phyloP scores from a whole-genome alignment of 495 filamentous ascomycete genomes.

The Letharia lupina region DNA sequence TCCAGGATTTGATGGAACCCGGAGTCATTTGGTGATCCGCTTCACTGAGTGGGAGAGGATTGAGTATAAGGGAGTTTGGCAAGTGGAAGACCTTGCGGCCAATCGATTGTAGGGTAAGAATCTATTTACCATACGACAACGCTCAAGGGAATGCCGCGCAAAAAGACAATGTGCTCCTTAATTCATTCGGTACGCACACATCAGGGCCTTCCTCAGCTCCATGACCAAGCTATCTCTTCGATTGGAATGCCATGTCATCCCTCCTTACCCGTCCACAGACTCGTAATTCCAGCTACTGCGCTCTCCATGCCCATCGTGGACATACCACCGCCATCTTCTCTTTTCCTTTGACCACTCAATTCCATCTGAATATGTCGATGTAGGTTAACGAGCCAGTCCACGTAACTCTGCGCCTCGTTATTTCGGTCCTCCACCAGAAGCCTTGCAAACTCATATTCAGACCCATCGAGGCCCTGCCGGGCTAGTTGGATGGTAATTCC shows the following conservation, averaged over 20 bases:
- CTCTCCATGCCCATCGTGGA: constrained; percentile 36
- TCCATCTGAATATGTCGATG: constrained; percentile 89
- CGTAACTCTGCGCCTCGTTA: constrained; percentile 94
- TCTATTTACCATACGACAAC: neutral
- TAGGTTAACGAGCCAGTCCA: constrained; percentile 95
- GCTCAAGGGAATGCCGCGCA: neutral
- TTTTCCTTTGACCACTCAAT: constrained; percentile 68
- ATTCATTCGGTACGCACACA: neutral
- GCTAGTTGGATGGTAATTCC: constrained; percentile 84
- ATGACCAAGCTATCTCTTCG: neutral
- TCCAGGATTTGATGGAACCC: too few relatives aligned
- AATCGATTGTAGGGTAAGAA: neutral
- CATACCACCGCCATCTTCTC: constrained; percentile 49
- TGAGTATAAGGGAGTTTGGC: neutral
- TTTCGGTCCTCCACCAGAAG: constrained; percentile 90
- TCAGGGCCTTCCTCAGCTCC: neutral
- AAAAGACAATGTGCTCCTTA: neutral
- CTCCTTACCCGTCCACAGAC: constrained; percentile 21
- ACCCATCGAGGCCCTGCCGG: constrained; percentile 85
- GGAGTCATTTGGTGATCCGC: too few relatives aligned
- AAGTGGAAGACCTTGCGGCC: neutral
- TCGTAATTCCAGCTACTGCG: constrained; percentile 50
- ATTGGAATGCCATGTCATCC: neutral
- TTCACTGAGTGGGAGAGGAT: too few relatives aligned
- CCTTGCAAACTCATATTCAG: constrained; percentile 92